Conservation (phyloP, 2,329 filamentous ascomycete genomes). For the Neurospora crassa region DNA sequence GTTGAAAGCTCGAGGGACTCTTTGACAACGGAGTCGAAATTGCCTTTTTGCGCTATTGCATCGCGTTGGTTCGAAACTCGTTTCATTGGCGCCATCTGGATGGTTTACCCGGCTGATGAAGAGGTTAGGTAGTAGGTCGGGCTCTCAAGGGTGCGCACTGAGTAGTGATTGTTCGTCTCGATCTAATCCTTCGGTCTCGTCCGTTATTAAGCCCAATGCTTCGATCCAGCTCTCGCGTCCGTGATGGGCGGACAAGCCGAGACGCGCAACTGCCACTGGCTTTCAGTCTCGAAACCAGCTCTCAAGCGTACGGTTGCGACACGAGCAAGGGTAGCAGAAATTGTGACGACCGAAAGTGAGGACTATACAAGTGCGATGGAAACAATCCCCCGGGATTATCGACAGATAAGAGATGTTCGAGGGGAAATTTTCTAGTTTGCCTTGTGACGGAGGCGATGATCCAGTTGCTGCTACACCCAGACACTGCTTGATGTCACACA, state of each 20-base stretch:
- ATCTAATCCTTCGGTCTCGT: neutral
- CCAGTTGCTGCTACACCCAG: neutral
- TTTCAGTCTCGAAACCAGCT: neutral
- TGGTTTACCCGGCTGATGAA: neutral
- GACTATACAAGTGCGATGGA: neutral
- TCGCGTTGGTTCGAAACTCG: neutral
- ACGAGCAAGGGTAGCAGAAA: neutral
- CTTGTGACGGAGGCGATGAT: neutral
- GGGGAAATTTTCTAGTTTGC: neutral
- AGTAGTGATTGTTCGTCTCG: neutral
- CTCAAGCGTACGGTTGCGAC: neutral
- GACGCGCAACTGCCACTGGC: neutral
- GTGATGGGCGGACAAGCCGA: neutral
- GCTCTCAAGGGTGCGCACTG: neutral
- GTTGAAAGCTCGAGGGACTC: neutral
- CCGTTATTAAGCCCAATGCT: neutral
- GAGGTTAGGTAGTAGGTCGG: neutral
- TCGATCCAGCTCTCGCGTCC: neutral
- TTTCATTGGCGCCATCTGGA: neutral
- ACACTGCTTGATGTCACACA: neutral
- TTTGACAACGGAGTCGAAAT: neutral
- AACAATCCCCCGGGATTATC: neutral
- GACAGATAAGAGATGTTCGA: neutral
- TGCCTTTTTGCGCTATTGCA: neutral
- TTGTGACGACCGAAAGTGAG: neutral